A percentile compares a stretch with the other conserved stretches of the same genome.
Evolutionary conservation across 1,284 basidiomycete species (phyloP).

Genomic region (Tilletia horrida): DNA sequence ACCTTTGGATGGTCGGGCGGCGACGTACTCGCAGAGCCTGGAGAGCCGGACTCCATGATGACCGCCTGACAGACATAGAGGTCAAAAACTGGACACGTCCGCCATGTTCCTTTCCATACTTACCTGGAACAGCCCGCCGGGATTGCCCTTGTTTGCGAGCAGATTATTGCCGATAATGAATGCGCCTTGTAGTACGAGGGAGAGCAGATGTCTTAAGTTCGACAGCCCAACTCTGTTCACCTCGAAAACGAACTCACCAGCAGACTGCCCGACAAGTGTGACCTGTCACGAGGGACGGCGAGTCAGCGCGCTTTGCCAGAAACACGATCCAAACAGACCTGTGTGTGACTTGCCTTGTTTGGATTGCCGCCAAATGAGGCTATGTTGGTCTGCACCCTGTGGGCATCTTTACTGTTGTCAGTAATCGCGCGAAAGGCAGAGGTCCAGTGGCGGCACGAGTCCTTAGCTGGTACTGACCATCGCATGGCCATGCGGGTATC

Average conservation of each 20-base stretch:
- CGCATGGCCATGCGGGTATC: not conserved
- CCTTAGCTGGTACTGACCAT: not conserved
- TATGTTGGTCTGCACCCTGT: conserved; percentile 1
- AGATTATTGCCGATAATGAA: conserved; percentile 6
- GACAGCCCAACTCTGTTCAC: not conserved
- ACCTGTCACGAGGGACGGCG: not conserved
- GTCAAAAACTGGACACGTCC: not conserved
- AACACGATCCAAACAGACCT: not conserved
- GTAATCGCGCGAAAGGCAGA: not conserved
- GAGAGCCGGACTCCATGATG: conserved; percentile 14
- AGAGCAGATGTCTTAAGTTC: not conserved
- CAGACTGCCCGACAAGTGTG: conserved; percentile 1
- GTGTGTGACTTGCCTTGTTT: not conserved
- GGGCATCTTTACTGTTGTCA: not conserved
- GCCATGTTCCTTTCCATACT: not conserved
- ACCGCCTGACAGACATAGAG: not conserved
- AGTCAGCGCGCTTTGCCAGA: not conserved
- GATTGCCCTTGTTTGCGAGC: not conserved
- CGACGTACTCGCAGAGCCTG: not conserved
- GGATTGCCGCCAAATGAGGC: conserved; percentile 6
- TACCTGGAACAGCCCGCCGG: conserved; percentile 1
- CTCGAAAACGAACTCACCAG: conserved; percentile 1
- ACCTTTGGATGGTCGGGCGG: not conserved
- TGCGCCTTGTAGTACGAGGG: not conserved
- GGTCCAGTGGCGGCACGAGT: not conserved